phyloP scores from a whole-genome alignment of 2,329 filamentous ascomycete genomes.

The Trichoderma pleuroti region DNA sequence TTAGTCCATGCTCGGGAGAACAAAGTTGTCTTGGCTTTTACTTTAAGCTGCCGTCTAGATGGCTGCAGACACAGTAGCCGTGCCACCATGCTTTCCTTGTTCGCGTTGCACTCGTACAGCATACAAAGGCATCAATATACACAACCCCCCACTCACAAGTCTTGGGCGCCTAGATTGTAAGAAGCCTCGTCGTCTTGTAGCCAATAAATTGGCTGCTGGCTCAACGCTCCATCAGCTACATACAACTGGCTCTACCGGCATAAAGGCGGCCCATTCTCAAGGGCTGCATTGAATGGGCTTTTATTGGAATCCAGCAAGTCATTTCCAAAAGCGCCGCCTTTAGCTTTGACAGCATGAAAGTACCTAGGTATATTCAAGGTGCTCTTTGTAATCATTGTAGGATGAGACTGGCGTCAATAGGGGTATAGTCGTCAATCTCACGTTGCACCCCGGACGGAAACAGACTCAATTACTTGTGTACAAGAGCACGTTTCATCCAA shows the following conservation, averaged over 20 bases:
- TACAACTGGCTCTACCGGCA: background rate
- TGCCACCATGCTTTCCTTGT: background rate
- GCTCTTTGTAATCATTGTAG: background rate
- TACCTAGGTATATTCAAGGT: background rate
- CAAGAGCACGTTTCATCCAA: conserved; percentile 5
- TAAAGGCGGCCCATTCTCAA: background rate
- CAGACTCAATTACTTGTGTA: background rate
- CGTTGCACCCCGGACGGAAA: background rate
- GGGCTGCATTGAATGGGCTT: background rate
- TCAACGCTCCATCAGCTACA: background rate
- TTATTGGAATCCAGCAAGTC: background rate
- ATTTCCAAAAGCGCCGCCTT: background rate
- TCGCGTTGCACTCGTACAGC: background rate
- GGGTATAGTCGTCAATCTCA: background rate
- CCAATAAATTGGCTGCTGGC: background rate
- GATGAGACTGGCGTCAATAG: background rate
- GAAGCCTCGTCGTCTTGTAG: background rate
- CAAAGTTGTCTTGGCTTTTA: background rate
- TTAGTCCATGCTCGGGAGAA: background rate
- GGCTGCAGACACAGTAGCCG: background rate
- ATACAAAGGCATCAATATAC: background rate
- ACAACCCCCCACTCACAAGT: background rate
- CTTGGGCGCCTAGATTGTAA: background rate
- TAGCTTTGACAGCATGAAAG: background rate
- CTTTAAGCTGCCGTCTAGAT: background rate